These are phyloP conservation scores for Saururus chinensis DNA, from an alignment of 164 flowering plant species.

Conservation along the genomic window DNA sequence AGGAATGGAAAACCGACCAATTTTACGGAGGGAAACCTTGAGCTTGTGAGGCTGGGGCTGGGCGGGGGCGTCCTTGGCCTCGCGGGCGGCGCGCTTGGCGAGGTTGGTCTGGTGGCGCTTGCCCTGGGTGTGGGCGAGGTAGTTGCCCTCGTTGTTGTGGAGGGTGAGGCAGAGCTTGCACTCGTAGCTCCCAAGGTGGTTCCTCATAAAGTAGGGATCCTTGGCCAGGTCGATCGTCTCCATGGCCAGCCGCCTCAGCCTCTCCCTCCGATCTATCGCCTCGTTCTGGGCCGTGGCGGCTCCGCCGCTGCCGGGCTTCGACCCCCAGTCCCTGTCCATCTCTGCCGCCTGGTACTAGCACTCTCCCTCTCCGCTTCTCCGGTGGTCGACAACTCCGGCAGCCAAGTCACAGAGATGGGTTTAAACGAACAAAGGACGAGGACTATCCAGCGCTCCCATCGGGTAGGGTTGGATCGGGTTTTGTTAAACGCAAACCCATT, in stretches of 20 bases:
- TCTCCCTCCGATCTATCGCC: conserved; percentile 92
- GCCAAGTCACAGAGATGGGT: too few relatives aligned
- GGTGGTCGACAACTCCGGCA: too few relatives aligned
- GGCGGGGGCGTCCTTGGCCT: conserved; percentile 88
- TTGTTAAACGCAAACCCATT: too few relatives aligned
- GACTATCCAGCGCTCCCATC: too few relatives aligned
- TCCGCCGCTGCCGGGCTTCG: conserved; percentile 97
- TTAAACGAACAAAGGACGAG: too few relatives aligned
- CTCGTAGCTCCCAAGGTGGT: conserved; percentile 96
- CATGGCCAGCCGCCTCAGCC: conserved; percentile 81
- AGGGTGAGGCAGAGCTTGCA: conserved; percentile 92
- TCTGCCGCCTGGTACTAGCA: too few relatives aligned
- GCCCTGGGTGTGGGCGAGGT: conserved; percentile 97
- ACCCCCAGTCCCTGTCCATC: conserved; percentile 98
- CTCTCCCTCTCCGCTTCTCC: too few relatives aligned
- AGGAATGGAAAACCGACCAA: conserved; percentile 25
- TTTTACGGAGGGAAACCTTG: conserved; percentile 58
- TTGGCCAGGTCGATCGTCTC: conserved; percentile 97
- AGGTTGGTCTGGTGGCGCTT: conserved; percentile 97
- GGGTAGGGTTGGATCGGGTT: too few relatives aligned
- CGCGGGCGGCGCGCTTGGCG: conserved; percentile 97
- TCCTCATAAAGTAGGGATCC: conserved; percentile 98
- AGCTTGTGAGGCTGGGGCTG: conserved; percentile 94
- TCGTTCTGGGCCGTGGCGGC: conserved; percentile 96
- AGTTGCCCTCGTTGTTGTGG: conserved; percentile 96